Evolutionary conservation across 2,329 filamentous ascomycete genomes (phyloP).

Genomic region (Penicillium freii): DNA sequence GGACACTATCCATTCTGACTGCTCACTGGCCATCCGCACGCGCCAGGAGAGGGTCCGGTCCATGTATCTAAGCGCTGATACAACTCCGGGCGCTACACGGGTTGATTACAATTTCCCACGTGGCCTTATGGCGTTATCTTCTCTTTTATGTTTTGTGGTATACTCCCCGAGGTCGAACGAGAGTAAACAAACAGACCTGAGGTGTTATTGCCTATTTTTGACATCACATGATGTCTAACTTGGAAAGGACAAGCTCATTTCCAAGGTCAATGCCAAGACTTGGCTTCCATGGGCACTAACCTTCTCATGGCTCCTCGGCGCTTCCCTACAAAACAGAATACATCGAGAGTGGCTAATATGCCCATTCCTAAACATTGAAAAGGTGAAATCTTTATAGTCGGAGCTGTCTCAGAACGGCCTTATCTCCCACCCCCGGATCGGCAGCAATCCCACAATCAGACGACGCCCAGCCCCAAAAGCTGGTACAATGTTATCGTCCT

Average conservation of each 20-base stretch:
- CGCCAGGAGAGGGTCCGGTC: slow-evolving; percentile 4
- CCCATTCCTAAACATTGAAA: too few species aligned
- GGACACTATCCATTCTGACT: background rate
- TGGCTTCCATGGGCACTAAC: too few species aligned
- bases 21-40: slow-evolving; percentile 2
- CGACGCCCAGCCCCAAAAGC: too few species aligned
- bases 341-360: too few species aligned
- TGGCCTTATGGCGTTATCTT: too few species aligned
- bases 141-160: background rate
- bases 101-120: background rate
- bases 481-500: too few species aligned
- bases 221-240: background rate
- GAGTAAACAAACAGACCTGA: background rate
- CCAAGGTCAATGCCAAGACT: slow-evolving; percentile 10
- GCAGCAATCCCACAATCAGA: slow-evolving; percentile 14
- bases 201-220: background rate
- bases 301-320: too few species aligned
- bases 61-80: background rate
- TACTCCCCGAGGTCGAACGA: background rate
- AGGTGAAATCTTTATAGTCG: too few species aligned
- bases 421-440: slow-evolving; percentile 23
- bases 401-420: too few species aligned
- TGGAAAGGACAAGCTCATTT: background rate
- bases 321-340: too few species aligned
- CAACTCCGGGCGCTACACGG: background rate